These are phyloP conservation scores for Pseudopyrenochaeta lycopersici DNA, from an alignment of 2,329 filamentous ascomycete species.

Conservation along the genomic window DNA sequence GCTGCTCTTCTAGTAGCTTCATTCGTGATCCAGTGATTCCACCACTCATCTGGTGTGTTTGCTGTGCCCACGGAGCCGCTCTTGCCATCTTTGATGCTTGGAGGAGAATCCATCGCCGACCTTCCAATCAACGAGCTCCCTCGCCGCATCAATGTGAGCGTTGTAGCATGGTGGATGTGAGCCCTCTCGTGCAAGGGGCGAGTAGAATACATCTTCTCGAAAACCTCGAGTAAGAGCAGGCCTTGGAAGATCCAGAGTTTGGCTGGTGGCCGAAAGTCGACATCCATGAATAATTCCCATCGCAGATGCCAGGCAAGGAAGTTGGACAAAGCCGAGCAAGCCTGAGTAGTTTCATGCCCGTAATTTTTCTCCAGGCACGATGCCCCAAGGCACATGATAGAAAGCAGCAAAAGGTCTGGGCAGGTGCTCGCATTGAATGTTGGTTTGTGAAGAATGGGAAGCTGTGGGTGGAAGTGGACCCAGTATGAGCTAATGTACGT, in stretches of 20 bases:
- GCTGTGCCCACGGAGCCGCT: conserved; percentile 57
- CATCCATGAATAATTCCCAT: conserved; percentile 94
- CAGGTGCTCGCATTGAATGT: conserved; percentile 91
- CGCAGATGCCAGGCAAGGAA: conserved; percentile 93
- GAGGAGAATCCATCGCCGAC: conserved; percentile 83
- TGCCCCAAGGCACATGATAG: conserved; percentile 92
- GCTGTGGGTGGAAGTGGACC: conserved; percentile 91
- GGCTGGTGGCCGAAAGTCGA: conserved; percentile 87
- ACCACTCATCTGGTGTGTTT: conserved; percentile 86
- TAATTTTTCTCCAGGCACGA: conserved; percentile 87
- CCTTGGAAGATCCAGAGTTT: conserved; percentile 97
- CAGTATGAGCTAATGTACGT: conserved; percentile 89
- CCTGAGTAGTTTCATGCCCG: conserved; percentile 74
- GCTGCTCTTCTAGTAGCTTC: conserved; percentile 90
- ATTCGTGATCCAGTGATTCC: conserved; percentile 95
- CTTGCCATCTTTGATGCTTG: conserved; percentile 73
- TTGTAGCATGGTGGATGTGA: conserved; percentile 96
- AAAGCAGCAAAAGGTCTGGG: conserved; percentile 82
- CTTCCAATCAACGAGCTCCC: conserved; percentile 90
- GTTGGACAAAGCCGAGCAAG: conserved; percentile 84
- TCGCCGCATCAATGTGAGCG: conserved; percentile 91
- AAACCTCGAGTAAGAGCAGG: conserved; percentile 85
- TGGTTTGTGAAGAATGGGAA: conserved; percentile 93
- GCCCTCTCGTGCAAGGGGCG: conserved; percentile 90
- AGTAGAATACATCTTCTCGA: conserved; percentile 98